Base-by-base conservation (phyloP, 768 basidiomycete genomes). In the Rossbeevera mucosa region DNA sequence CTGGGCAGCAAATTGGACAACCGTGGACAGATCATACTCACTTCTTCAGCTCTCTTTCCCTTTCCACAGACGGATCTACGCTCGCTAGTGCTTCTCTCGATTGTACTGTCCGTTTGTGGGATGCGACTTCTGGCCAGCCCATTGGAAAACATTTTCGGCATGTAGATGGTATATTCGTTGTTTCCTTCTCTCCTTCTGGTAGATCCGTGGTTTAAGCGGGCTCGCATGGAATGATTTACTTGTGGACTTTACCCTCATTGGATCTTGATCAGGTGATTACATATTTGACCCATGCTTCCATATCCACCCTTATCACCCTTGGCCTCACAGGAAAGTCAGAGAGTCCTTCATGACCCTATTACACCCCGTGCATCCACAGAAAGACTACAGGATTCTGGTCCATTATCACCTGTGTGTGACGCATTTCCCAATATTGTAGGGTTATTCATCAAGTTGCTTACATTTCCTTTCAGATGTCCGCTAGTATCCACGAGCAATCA, bases 21-120 rank as follows among this genome's bases (percentile, higher is more conserved):
- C 53, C 47, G 0, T 57, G 61, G 61, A 13, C 2, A 51, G 28
- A 63, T 16, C 61, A 70, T 30, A 50, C 61, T 0, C 22, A 52
- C 8, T 0, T 0, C 0, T 21, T 60, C n/a, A 0, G 0, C 8
- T 47, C 41, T 0, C 18, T 55, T 9, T 20, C 49, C 2, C 51
- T 53, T 7, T 50, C 55, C 1, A 48, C 53, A 13, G 41, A 50
- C n/a, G 52, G 58, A 20, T 48, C 22, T 2, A 38, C 36, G 22
- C 56, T 59, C 4, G 58, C 52, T 0, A 59, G 56, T 2, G 47
- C 42, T 1, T 58, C 58, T 4, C 1, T 0, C 2, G 56, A 58
- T 45, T 2, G 9, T 2, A 54, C 56, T 2, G 25, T 58, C 22
- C 47, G 56, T 21, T 53, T 59, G 20, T 59, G 56, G 58, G 47